A percentile compares a stretch with the other conserved stretches of the same genome.
Evolutionary conservation across 2,329 filamentous ascomycete species (phyloP).

Genomic region (Fusarium irregulare): DNA sequence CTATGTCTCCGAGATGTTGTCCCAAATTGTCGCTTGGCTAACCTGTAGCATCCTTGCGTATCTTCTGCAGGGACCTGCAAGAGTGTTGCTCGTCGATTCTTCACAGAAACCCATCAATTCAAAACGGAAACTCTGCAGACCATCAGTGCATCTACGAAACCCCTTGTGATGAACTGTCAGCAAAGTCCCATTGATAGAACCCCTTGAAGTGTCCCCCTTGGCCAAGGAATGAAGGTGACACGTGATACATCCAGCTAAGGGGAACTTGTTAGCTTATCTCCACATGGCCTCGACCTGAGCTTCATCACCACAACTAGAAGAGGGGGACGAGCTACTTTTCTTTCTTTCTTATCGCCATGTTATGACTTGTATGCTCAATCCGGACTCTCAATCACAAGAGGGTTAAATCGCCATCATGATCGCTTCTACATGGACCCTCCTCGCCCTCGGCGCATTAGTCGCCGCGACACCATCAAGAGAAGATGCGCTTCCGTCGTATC

Average conservation of each 20-base stretch:
- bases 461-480: constrained; percentile 49
- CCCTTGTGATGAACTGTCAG: no score
- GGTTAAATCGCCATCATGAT: constrained; percentile 31
- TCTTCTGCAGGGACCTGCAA: not conserved
- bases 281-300: constrained; percentile 27
- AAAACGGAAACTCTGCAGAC: not conserved
- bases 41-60: not conserved
- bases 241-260: constrained; percentile 43
- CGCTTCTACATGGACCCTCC: constrained; percentile 26
- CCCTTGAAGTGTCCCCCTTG: not conserved
- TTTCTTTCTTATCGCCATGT: constrained; percentile 32
- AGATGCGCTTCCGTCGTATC: constrained; percentile 68
- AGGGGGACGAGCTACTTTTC: not conserved
- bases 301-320: not conserved
- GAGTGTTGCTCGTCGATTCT: not conserved
- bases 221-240: constrained; percentile 17
- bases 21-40: not conserved
- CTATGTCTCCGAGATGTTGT: no score
- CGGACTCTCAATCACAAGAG: constrained; percentile 17
- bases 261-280: constrained; percentile 41
- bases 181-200: no score
- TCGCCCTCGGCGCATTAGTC: constrained; percentile 45
- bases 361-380: constrained; percentile 18
- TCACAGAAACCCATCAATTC: not conserved
- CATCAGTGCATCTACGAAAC: no score